These are phyloP conservation scores for Ottelia alismoides DNA, from an alignment of 106 monocot genomes.

Conservation along the genomic window DNA sequence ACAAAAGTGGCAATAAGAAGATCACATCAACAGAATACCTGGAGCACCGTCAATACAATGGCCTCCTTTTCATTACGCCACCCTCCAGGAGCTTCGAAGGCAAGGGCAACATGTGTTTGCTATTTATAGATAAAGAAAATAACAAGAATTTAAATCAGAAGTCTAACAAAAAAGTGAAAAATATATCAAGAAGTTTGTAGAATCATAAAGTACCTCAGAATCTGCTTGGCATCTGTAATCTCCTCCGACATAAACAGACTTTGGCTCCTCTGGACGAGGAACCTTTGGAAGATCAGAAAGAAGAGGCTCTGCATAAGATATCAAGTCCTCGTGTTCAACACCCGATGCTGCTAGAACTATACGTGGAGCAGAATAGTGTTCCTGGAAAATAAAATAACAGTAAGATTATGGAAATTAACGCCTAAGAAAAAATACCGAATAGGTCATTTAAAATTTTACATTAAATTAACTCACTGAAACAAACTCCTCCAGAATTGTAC, in stretches of 20 bases:
- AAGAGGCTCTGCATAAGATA: conserved; percentile 56
- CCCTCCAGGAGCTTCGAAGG: conserved; percentile 82
- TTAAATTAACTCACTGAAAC: conserved; percentile 43
- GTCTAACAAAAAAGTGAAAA: too few species aligned
- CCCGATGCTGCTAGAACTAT: conserved; percentile 79
- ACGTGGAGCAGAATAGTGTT: conserved; percentile 58
- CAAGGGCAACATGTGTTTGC: conserved; percentile 65
- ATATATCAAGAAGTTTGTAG: too few species aligned
- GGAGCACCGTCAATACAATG: conserved; percentile 61
- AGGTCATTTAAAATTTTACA: too few species aligned
- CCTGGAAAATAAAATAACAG: conserved; percentile 26
- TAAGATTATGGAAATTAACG: not conserved
- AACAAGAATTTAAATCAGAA: too few species aligned
- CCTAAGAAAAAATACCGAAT: not conserved
- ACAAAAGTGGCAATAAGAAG: too few species aligned
- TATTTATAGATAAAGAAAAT: conserved; percentile 15
- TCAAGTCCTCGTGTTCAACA: conserved; percentile 76
- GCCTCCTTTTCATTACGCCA: conserved; percentile 74
- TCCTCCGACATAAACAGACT: conserved; percentile 67
- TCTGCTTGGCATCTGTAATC: conserved; percentile 69
- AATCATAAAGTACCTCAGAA: conserved; percentile 45
- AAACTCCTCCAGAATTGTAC: conserved; percentile 47
- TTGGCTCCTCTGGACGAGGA: conserved; percentile 37
- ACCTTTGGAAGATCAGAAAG: conserved; percentile 48
- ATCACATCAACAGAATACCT: too few species aligned